Conservation (phyloP, 306 rosid species). For the Pyrus bretschneideri region DNA sequence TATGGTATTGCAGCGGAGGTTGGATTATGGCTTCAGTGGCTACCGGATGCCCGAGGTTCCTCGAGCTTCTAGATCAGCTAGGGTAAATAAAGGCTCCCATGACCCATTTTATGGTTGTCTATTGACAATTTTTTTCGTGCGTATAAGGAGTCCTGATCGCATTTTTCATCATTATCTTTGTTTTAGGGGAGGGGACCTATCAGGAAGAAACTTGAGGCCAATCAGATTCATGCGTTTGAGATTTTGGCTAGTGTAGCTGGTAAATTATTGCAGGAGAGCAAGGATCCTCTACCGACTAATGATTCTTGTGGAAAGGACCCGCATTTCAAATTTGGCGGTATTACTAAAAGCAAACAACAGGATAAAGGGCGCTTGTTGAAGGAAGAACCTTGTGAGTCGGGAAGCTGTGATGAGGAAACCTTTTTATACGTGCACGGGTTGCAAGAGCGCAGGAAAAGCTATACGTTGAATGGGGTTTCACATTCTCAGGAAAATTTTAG, state of each 20-base stretch:
- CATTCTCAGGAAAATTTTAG: constrained; percentile 11
- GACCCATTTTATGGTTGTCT: neutral
- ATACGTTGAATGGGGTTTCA: constrained; percentile 16
- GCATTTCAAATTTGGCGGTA: neutral
- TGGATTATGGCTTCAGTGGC: constrained; percentile 54
- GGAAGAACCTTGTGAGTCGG: constrained; percentile 26
- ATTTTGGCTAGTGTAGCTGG: constrained; percentile 71
- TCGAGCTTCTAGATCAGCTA: constrained; percentile 55
- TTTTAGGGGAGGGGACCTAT: constrained; percentile 54
- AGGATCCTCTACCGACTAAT: constrained; percentile 19
- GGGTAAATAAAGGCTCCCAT: constrained; percentile 41
- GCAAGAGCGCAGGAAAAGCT: constrained; percentile 24
- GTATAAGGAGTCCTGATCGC: constrained; percentile 14
- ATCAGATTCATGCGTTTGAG: constrained; percentile 52
- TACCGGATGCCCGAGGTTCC: constrained; percentile 56
- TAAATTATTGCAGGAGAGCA: constrained; percentile 42
- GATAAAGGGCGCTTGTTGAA: constrained; percentile 19
- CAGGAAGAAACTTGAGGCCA: constrained; percentile 39
- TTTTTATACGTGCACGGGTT: neutral
- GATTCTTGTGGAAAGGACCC: constrained; percentile 19
- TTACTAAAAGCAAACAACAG: constrained; percentile 18
- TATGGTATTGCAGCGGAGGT: constrained; percentile 47
- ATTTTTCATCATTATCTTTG: constrained; percentile 11
- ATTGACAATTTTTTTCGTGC: neutral
- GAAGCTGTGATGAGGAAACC: constrained; percentile 31